Conservation (phyloP, 2,329 filamentous ascomycete genomes). For the Aureobasidium sp. region DNA sequence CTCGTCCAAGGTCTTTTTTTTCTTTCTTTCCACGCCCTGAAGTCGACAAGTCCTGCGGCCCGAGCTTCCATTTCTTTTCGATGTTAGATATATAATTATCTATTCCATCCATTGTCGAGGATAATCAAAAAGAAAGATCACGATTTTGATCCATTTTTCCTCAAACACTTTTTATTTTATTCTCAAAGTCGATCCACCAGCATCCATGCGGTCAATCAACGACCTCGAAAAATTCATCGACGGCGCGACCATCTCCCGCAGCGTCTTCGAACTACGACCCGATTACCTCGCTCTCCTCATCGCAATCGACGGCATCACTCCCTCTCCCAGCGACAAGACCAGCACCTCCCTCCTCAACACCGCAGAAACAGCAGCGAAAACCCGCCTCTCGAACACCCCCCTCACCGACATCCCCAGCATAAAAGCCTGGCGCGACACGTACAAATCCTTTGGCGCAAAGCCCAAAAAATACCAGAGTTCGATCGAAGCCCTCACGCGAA, state of each 20-base stretch:
- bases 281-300: constrained; percentile 35
- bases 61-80: too few relatives aligned
- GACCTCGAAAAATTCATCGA: constrained; percentile 2
- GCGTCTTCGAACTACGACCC: constrained; percentile 28
- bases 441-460: constrained; percentile 36
- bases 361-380: constrained; percentile 24
- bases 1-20: too few relatives aligned
- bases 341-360: constrained; percentile 29
- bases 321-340: constrained; percentile 28
- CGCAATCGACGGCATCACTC: constrained; percentile 28
- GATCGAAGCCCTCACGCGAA: constrained; percentile 32
- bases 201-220: background rate
- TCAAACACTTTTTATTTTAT: background rate
- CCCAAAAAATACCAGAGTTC: constrained; percentile 34
- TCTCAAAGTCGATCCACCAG: background rate
- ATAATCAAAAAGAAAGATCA: background rate
- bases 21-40: too few relatives aligned
- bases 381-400: constrained; percentile 13
- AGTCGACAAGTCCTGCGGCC: too few relatives aligned
- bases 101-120: too few relatives aligned
- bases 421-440: constrained; percentile 34
- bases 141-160: background rate
- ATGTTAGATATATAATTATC: too few relatives aligned
- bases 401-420: constrained; percentile 32
- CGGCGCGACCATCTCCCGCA: background rate